phyloP scores from a whole-genome alignment of 108 stramenopile species.

The Nitzschia palea region DNA sequence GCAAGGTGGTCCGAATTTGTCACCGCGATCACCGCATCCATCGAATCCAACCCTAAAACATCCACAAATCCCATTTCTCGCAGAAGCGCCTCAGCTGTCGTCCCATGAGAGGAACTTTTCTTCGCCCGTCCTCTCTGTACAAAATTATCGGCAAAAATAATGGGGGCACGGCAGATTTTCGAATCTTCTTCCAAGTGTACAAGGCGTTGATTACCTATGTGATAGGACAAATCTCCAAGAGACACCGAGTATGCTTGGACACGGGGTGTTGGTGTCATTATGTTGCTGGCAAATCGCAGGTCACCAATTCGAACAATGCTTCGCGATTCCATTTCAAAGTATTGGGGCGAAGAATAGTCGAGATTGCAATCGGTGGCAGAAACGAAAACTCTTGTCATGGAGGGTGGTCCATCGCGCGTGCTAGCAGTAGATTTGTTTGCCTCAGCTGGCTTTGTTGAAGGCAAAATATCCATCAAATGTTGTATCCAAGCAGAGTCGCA shows the following conservation, averaged over 20 bases:
- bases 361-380: constrained; percentile 71
- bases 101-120: constrained; percentile 10
- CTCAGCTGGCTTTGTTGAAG: neutral
- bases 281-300: constrained; percentile 66
- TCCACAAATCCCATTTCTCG: constrained; percentile 59
- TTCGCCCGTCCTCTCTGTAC: neutral
- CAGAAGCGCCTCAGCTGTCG: constrained; percentile 45
- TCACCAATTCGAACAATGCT: constrained; percentile 68
- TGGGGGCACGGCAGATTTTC: constrained; percentile 37
- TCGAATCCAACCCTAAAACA: constrained; percentile 57
- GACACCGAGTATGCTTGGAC: constrained; percentile 63
- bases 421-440: neutral
- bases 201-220: constrained; percentile 51
- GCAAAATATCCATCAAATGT: constrained; percentile 34
- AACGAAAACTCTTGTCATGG: constrained; percentile 52
- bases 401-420: constrained; percentile 11
- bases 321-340: constrained; percentile 52
- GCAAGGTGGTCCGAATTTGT: neutral
- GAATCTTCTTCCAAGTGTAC: constrained; percentile 63
- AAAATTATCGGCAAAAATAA: neutral
- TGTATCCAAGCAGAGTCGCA: constrained; percentile 55
- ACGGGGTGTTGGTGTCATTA: constrained; percentile 48
- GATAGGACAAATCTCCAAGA: constrained; percentile 52
- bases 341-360: constrained; percentile 59
- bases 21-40: constrained; percentile 48